Evolutionary conservation across 1,284 basidiomycete genomes (phyloP), one percentile per base, ranked within the genome.

Genomic region (Ceratobasidium sp.): DNA sequence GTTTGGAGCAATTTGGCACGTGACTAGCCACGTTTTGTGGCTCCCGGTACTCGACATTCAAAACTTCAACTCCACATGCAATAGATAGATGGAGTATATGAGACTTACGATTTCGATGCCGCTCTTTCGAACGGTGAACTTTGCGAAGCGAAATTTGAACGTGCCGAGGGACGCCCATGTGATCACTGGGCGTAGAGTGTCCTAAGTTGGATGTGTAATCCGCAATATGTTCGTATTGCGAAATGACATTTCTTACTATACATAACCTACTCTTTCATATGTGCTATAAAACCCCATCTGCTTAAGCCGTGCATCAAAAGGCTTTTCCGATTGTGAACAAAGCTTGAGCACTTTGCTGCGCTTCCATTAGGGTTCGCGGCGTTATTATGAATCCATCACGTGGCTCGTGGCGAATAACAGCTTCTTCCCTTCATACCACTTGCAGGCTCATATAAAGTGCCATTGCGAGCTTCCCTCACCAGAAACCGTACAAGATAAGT

Each of bases 101-200:
- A 61, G 7, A 28, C 17, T 33, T 61, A 33, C 26, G 2, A 26
- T 61, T 61, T 61, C 59, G 28, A 61, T 61, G 59, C 38, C 59
- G 26, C 23, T n/a, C 59, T 61, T 61, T 61, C 59, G 38, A 38
- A 33, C 33, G 59, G 59, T 3, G 15, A 5, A 15, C 7, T 26
- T 61, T 61, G 26, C 59, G 17, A 26, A 5, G 33, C 28, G 26
- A 33, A 61, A 28, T 2, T 61, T 26, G n/a, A 1, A 61, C 26
- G n/a, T 65, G 40, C 44, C 17, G 20, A 44, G 33, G 38, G 40
- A 33, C 95, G 96, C 86, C 85, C 96, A 3, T 74, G 71, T 26
- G 64, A 74, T 26, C 50, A 64, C 44, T 46, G 59, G 56, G 69
- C 54, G 23, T 40, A 59, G n/a, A 48, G n/a, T 15, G 15, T 15